Evolutionary conservation across 176 grass and related monocot species (phyloP).

Genomic region (Phragmites australis): DNA sequence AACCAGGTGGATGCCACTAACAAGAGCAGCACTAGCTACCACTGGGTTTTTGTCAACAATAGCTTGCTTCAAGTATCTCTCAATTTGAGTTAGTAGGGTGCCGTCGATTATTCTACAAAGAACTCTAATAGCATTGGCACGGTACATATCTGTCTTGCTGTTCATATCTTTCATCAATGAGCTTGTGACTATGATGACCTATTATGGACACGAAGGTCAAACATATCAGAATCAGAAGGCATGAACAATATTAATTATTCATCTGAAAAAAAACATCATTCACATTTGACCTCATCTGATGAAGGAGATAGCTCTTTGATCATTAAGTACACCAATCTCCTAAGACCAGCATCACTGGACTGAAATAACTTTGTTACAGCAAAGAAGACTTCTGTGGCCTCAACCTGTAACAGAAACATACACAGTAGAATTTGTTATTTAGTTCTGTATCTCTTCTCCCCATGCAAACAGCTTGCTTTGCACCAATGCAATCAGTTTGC

Average conservation of each 20-base stretch:
- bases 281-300: conserved; percentile 74
- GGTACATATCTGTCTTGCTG: conserved; percentile 97
- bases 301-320: conserved; percentile 99
- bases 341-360: conserved; percentile 85
- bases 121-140: conserved; percentile 96
- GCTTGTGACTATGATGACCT: conserved; percentile 99
- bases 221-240: conserved; percentile 28
- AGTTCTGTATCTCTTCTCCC: neutral
- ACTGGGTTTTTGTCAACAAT: conserved; percentile 97
- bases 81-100: conserved; percentile 88
- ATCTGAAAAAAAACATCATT: conserved; percentile 26
- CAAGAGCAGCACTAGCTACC: conserved; percentile 94
- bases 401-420: conserved; percentile 60
- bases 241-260: neutral
- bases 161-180: conserved; percentile 99
- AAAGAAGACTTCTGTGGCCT: conserved; percentile 97
- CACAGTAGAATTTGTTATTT: neutral
- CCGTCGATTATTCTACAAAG: conserved; percentile 95
- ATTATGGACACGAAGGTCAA: conserved; percentile 16
- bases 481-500: no score
- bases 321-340: conserved; percentile 95
- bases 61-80: conserved; percentile 98
- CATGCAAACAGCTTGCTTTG: neutral
- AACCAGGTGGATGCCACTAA: conserved; percentile 87
- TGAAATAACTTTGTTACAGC: conserved; percentile 96